Conservation (phyloP, 805 yeast species). For the Teunomyces tritomae region DNA sequence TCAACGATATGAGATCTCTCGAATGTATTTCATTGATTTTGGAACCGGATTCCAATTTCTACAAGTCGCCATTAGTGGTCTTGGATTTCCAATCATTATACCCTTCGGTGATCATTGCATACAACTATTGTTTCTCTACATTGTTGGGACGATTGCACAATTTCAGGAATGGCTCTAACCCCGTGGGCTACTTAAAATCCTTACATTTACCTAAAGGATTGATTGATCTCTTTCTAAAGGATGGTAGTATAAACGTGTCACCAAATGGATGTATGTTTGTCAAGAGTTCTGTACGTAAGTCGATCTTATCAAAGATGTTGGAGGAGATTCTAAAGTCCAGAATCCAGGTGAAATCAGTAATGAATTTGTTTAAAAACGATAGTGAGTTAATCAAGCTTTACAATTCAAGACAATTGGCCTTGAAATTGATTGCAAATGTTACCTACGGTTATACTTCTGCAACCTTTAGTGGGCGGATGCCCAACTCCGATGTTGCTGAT, state of each 20-base stretch:
- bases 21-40: slow-evolving; percentile 87
- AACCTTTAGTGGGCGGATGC: slow-evolving; percentile 95
- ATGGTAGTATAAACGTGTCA: slow-evolving; percentile 56
- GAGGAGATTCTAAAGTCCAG: slow-evolving; percentile 79
- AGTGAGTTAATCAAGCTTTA: slow-evolving; percentile 52
- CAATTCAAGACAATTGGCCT: slow-evolving; percentile 78
- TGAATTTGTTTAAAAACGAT: slow-evolving; percentile 51
- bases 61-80: slow-evolving; percentile 86
- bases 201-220: slow-evolving; percentile 52
- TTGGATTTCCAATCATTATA: slow-evolving; percentile 91
- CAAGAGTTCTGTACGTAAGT: slow-evolving; percentile 60
- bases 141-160: slow-evolving; percentile 61
- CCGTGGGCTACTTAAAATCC: slow-evolving; percentile 53
- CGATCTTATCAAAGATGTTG: slow-evolving; percentile 79
- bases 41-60: slow-evolving; percentile 86
- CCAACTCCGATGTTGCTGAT: slow-evolving; percentile 92
- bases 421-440: slow-evolving; percentile 89
- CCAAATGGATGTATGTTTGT: slow-evolving; percentile 88
- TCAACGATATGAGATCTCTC: slow-evolving; percentile 77
- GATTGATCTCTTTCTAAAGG: slow-evolving; percentile 48
- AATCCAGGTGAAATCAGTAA: slow-evolving; percentile 72
- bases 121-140: slow-evolving; percentile 82
- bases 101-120: slow-evolving; percentile 90
- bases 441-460: slow-evolving; percentile 97
- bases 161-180: slow-evolving; percentile 45